phyloP scores from a whole-genome alignment of 108 stramenopile species.

The Skeletonema grethae region DNA sequence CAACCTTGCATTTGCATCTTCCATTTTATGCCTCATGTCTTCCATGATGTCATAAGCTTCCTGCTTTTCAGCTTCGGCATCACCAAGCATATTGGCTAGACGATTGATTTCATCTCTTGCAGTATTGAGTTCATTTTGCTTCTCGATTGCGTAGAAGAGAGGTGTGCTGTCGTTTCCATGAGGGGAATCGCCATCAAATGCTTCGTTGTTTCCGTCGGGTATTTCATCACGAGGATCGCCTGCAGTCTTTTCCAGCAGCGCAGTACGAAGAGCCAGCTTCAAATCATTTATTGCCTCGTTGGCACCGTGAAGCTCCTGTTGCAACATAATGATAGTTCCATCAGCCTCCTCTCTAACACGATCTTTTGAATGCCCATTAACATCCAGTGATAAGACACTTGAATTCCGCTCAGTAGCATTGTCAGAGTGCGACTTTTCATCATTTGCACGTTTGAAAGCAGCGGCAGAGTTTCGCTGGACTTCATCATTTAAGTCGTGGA shows the following conservation, averaged over 20 bases:
- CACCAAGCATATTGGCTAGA: slow-evolving; percentile 74
- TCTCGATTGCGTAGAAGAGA: slow-evolving; percentile 88
- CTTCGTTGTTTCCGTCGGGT: not conserved
- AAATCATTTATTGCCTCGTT: slow-evolving; percentile 79
- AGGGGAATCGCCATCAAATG: slow-evolving; percentile 7
- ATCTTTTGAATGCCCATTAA: not conserved
- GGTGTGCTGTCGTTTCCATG: slow-evolving; percentile 56
- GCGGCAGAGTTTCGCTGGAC: slow-evolving; percentile 47
- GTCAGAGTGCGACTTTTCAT: slow-evolving; percentile 18
- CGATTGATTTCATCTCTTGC: slow-evolving; percentile 85
- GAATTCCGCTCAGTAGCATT: slow-evolving; percentile 9
- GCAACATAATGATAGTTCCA: slow-evolving; percentile 79
- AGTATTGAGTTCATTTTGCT: slow-evolving; percentile 85
- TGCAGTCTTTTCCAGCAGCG: slow-evolving; percentile 49
- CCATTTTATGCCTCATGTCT: slow-evolving; percentile 68
- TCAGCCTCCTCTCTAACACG: slow-evolving; percentile 52
- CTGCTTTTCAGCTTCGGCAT: slow-evolving; percentile 73
- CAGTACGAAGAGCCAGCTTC: slow-evolving; percentile 73
- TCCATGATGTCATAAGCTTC: slow-evolving; percentile 78
- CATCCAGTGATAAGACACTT: slow-evolving; percentile 6
- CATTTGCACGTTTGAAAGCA: slow-evolving; percentile 43
- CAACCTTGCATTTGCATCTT: slow-evolving; percentile 68
- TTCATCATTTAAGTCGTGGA: slow-evolving; percentile 37
- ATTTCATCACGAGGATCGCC: slow-evolving; percentile 2
- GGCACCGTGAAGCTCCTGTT: slow-evolving; percentile 76